A percentile compares a stretch with the other conserved stretches of the same genome.
Evolutionary conservation across 1,139 yeast species (phyloP).

Genomic region (Yamadazyma songkhlaensis): DNA sequence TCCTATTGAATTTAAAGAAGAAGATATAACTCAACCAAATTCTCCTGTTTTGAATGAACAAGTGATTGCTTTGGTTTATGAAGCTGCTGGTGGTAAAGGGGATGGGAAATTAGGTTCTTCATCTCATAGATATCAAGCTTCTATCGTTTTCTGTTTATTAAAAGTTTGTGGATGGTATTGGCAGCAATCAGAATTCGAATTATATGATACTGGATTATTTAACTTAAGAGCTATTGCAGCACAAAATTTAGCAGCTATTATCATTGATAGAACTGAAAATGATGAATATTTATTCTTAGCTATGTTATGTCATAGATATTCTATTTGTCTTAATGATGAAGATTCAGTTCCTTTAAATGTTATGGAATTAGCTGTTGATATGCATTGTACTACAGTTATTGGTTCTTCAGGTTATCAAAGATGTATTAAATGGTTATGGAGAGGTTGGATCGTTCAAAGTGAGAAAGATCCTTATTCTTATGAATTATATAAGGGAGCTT

Average conservation of each 20-base stretch:
- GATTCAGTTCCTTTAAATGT: slow-evolving; percentile 68
- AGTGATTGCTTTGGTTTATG: slow-evolving; percentile 57
- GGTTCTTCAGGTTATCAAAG: slow-evolving; percentile 81
- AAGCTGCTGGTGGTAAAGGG: slow-evolving; percentile 83
- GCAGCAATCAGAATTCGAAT: slow-evolving; percentile 55
- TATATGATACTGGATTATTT: slow-evolving; percentile 67
- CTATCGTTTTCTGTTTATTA: slow-evolving; percentile 64
- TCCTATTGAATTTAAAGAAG: slow-evolving; percentile 57
- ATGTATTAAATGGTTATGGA: slow-evolving; percentile 87
- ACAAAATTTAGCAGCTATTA: slow-evolving; percentile 64
- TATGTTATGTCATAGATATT: slow-evolving; percentile 74
- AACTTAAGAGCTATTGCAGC: slow-evolving; percentile 64
- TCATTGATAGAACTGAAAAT: slow-evolving; percentile 59
- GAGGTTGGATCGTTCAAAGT: slow-evolving; percentile 87
- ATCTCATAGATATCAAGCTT: slow-evolving; percentile 62
- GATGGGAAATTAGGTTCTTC: slow-evolving; percentile 55
- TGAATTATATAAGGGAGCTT: slow-evolving; percentile 59
- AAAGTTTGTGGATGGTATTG: slow-evolving; percentile 80
- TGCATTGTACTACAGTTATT: slow-evolving; percentile 75
- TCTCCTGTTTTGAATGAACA: slow-evolving; percentile 60
- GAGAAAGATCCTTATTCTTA: slow-evolving; percentile 68
- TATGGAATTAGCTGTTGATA: slow-evolving; percentile 80
- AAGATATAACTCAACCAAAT: slow-evolving; percentile 52
- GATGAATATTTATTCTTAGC: slow-evolving; percentile 70
- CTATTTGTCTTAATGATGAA: slow-evolving; percentile 59